Conservation (phyloP, 805 yeast species). For the Lipomyces spencermartinsiae region DNA sequence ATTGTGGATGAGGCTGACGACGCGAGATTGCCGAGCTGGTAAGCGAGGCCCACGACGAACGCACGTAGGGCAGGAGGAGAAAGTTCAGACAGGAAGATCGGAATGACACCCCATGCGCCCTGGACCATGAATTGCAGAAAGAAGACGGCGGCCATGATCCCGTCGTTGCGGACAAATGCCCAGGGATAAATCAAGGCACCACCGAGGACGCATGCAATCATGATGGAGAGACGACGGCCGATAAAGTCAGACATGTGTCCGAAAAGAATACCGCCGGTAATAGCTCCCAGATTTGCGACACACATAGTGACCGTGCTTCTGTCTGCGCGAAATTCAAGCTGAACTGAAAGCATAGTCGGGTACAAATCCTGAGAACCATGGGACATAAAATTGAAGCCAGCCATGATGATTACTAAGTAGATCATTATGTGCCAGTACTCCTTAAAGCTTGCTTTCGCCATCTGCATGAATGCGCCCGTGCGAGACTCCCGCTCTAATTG, state of each 20-base stretch:
- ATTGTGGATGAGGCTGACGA: slow-evolving; percentile 75
- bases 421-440: slow-evolving; percentile 66
- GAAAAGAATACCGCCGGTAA: slow-evolving; percentile 64
- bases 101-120: slow-evolving; percentile 78
- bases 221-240: slow-evolving; percentile 66
- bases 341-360: slow-evolving; percentile 66
- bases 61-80: slow-evolving; percentile 70
- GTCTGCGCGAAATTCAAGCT: slow-evolving; percentile 55
- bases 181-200: slow-evolving; percentile 70
- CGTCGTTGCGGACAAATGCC: slow-evolving; percentile 54
- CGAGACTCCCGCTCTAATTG: slow-evolving; percentile 17
- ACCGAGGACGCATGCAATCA: slow-evolving; percentile 58
- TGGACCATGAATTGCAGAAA: slow-evolving; percentile 69
- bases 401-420: slow-evolving; percentile 65
- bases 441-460: slow-evolving; percentile 50
- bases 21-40: slow-evolving; percentile 76
- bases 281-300: slow-evolving; percentile 71
- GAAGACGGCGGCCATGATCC: slow-evolving; percentile 65
- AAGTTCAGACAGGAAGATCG: slow-evolving; percentile 68
- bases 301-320: slow-evolving; percentile 64
- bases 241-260: slow-evolving; percentile 64
- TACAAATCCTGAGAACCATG: slow-evolving; percentile 79
- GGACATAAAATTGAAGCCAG: slow-evolving; percentile 73
- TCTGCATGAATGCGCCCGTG: slow-evolving; percentile 17
- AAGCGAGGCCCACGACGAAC: slow-evolving; percentile 64